Conservation (phyloP, 2,329 filamentous ascomycete species). For the Fusarium armeniacum region DNA sequence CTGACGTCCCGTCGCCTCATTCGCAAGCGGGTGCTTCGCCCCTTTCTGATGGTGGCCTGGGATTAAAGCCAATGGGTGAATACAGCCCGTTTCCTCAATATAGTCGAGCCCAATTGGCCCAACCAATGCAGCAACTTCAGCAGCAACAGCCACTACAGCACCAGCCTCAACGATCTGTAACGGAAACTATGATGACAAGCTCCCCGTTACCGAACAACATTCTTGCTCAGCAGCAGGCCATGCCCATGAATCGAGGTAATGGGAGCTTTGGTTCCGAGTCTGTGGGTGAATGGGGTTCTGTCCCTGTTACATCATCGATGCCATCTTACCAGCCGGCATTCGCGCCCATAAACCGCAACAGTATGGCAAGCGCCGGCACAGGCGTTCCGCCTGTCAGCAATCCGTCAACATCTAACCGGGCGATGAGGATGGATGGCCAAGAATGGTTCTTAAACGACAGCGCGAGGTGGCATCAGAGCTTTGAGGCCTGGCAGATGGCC, state of each 20-base stretch:
- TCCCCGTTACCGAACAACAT: slow-evolving; percentile 23
- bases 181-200: slow-evolving; percentile 34
- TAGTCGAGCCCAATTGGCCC: slow-evolving; percentile 47
- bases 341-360: slow-evolving; percentile 37
- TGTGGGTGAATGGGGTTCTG: slow-evolving; percentile 49
- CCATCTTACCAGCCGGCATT: slow-evolving; percentile 43
- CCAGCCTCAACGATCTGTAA: slow-evolving; percentile 31
- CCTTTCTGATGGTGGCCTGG: slow-evolving; percentile 49
- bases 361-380: slow-evolving; percentile 28
- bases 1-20: slow-evolving; percentile 70
- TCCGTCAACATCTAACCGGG: slow-evolving; percentile 38
- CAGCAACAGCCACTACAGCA: slow-evolving; percentile 30
- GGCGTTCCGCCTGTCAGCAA: slow-evolving; percentile 45
- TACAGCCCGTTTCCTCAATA: slow-evolving; percentile 56
- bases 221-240: slow-evolving; percentile 37
- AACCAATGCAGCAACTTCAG: slow-evolving; percentile 43
- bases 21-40: slow-evolving; percentile 54
- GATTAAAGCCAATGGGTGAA: slow-evolving; percentile 47
- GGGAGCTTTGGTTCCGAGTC: slow-evolving; percentile 45
- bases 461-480: slow-evolving; percentile 70
- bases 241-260: slow-evolving; percentile 42
- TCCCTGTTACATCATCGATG: slow-evolving; percentile 40
- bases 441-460: slow-evolving; percentile 72
- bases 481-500: slow-evolving; percentile 65
- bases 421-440: slow-evolving; percentile 62